These are phyloP conservation scores for Fusarium ramigenum DNA, from an alignment of 2,329 filamentous ascomycete genomes.

Conservation along the genomic window DNA sequence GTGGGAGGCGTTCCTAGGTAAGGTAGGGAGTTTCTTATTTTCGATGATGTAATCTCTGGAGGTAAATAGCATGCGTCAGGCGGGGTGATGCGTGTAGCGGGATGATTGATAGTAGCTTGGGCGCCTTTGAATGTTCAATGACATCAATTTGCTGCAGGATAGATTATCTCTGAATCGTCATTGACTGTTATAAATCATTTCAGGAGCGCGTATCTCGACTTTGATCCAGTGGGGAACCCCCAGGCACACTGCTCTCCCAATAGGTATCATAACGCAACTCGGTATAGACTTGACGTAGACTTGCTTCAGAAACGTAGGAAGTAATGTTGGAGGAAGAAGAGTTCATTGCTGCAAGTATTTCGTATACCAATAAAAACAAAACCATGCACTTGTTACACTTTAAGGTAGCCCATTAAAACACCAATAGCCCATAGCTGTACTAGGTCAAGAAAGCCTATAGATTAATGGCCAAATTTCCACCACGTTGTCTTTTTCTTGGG, in stretches of 20 bases:
- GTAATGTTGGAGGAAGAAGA: not conserved
- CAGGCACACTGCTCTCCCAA: not conserved
- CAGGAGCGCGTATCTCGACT: not conserved
- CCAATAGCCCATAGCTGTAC: not conserved
- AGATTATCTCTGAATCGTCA: not conserved
- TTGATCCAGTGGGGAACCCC: not conserved
- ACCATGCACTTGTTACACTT: not conserved
- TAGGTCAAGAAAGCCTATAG: not conserved
- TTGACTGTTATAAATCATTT: not conserved
- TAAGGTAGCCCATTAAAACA: constrained; percentile 8
- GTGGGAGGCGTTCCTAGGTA: not conserved
- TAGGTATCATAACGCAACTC: not conserved
- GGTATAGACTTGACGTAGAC: not conserved
- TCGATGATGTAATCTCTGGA: constrained; percentile 43
- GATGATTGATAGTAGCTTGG: not conserved
- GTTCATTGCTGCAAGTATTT: not conserved
- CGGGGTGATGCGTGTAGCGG: constrained; percentile 37
- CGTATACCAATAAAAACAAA: constrained; percentile 2
- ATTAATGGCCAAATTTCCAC: constrained; percentile 24
- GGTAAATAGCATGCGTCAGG: constrained; percentile 26
- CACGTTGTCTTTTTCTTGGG: constrained; percentile 23
- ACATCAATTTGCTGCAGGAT: not conserved
- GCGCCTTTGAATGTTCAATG: not conserved
- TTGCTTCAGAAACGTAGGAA: not conserved
- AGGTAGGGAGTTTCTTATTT: constrained; percentile 15